Evolutionary conservation across 164 flowering plant genomes (phyloP), one percentile per base, ranked within the genome.

Genomic region (Stephania japonica): DNA sequence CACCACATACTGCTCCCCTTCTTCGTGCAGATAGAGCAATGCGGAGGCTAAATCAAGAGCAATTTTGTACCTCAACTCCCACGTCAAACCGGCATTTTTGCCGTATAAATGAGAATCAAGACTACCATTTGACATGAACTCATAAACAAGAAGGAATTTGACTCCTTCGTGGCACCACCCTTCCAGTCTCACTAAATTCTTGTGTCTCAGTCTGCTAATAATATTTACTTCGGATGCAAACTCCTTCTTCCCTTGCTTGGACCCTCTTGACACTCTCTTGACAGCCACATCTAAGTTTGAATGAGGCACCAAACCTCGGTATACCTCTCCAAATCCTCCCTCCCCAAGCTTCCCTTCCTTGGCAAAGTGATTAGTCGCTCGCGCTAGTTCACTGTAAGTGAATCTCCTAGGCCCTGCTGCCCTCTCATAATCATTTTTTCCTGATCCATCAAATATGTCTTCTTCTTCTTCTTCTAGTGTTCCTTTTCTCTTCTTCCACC

Each of bases 41-140:
- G 38, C 38, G 3, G 38, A 32, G 38, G 38, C 38, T 32, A 23
- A 50, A 59, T 16, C 18, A 87, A 75, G 9, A 70, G 82, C 70
- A 5, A 84, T 80, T 43, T 72, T 84, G 62, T 80, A 76, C 65
- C 90, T 80, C 13, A 68, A 43, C 0, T 56, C 42, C 85, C 87
- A 84, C 5, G 63, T 19, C n/a, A 87, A 76, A 12, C 69, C 68
- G 13, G 16, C 64, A 16, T 21, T 23, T 81, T 9, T 64, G 66
- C 70, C 69, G 21, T 81, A 82, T 6, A 86, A 78, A 67, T 85
- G 83, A 12, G 63, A 42, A 75, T 87, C 86, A 11, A 87, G 77
- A 78, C 89, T 86, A 0, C 85, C 84, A 65, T 88, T 88, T 0
- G 85, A 83, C 89, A 87, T 73, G 70, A 77, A 86, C 78, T 87